phyloP scores from a whole-genome alignment of 176 grass and related monocot species.

The Tillandsia leiboldiana region DNA sequence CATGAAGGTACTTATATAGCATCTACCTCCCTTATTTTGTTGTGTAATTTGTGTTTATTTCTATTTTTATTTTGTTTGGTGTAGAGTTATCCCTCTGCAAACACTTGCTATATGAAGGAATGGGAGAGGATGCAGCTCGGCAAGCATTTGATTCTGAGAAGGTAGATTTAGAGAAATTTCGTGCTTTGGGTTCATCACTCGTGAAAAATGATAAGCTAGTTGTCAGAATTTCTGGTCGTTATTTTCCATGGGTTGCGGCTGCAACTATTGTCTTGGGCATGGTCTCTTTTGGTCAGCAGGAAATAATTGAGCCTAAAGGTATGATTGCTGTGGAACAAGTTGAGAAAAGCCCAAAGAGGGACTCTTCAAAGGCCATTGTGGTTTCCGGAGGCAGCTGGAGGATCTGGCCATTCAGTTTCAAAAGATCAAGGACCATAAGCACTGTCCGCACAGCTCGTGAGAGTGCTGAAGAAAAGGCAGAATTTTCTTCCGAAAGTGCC shows the following conservation, averaged over 20 bases:
- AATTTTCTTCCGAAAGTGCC: constrained; percentile 17
- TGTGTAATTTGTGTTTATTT: constrained; percentile 1
- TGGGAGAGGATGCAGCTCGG: constrained; percentile 70
- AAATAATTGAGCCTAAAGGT: constrained; percentile 57
- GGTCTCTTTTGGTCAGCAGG: constrained; percentile 59
- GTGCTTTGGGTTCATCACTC: constrained; percentile 48
- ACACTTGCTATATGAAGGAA: constrained; percentile 83
- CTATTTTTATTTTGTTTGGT: constrained; percentile 25
- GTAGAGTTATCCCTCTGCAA: constrained; percentile 85
- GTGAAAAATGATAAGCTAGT: constrained; percentile 66
- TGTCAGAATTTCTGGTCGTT: constrained; percentile 62
- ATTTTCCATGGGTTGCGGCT: constrained; percentile 75
- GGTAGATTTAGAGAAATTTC: constrained; percentile 67
- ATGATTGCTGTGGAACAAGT: constrained; percentile 67
- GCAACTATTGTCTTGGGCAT: constrained; percentile 50
- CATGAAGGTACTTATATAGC: background rate
- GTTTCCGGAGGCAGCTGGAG: constrained; percentile 65
- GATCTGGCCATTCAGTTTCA: constrained; percentile 81
- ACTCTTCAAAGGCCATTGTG: constrained; percentile 22
- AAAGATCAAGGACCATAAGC: constrained; percentile 53
- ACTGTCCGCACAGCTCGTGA: constrained; percentile 21
- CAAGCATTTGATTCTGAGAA: constrained; percentile 70
- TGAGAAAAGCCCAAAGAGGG: constrained; percentile 4
- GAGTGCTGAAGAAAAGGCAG: constrained; percentile 20
- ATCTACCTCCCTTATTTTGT: background rate